A percentile compares a stretch with the other conserved stretches of the same genome.
phyloP scores from a whole-genome alignment of 768 basidiomycete species.

The Lactifluus rugatus region DNA sequence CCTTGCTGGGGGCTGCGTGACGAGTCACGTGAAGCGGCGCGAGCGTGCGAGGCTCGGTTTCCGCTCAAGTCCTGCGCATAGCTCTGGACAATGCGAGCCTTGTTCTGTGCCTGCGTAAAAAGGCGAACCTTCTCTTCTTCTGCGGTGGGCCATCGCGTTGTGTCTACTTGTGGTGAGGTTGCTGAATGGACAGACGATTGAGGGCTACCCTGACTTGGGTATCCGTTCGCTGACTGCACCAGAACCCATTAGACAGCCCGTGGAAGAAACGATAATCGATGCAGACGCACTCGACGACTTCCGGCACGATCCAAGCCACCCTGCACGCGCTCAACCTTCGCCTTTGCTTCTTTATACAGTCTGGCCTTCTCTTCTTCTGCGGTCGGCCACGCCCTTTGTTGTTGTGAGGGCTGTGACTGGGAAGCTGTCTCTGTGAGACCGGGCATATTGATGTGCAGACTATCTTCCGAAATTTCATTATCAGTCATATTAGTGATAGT shows the following conservation, averaged over 20 bases:
- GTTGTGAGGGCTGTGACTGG: neutral
- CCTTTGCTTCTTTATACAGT: conserved; percentile 33
- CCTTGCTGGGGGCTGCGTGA: conserved; percentile 18
- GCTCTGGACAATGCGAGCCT: conserved; percentile 51
- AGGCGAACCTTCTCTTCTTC: conserved; percentile 69
- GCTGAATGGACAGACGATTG: conserved; percentile 21
- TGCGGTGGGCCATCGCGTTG: conserved; percentile 48
- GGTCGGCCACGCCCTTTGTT: conserved; percentile 20
- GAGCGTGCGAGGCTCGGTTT: conserved; percentile 19
- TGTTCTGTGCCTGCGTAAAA: conserved; percentile 58
- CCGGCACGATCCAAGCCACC: conserved; percentile 25
- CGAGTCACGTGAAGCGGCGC: conserved; percentile 11
- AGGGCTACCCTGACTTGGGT: conserved; percentile 13
- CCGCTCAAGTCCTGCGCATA: conserved; percentile 24
- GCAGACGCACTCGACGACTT: conserved; percentile 22
- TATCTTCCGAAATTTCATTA: conserved; percentile 33
- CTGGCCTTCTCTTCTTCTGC: conserved; percentile 40
- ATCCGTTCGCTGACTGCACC: conserved; percentile 4
- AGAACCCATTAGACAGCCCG: neutral
- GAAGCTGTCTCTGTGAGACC: neutral
- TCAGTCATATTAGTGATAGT: conserved; percentile 37
- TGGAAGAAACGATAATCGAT: neutral
- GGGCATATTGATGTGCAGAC: conserved; percentile 25
- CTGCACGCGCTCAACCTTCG: conserved; percentile 32
- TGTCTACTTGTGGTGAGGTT: neutral